phyloP scores from a whole-genome alignment of 441 rosid species.

The Capsella rubella region DNA sequence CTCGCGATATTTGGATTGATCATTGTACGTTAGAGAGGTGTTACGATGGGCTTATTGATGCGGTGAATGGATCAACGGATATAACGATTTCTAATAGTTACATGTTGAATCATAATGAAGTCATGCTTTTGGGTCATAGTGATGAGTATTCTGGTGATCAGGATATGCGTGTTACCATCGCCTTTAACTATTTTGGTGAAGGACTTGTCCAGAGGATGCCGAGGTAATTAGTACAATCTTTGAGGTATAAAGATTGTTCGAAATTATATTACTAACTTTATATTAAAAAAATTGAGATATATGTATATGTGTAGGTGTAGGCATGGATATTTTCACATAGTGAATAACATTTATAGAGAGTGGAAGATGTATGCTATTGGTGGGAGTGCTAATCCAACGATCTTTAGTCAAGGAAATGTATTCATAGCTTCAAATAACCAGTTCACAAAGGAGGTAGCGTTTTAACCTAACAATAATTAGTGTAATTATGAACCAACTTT shows the following conservation, averaged over 20 bases:
- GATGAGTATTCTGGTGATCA: slow-evolving; percentile 58
- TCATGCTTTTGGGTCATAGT: slow-evolving; percentile 70
- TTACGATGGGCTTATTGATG: slow-evolving; percentile 65
- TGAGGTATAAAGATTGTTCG: too few species aligned
- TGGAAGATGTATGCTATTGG: slow-evolving; percentile 70
- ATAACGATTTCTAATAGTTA: slow-evolving; percentile 67
- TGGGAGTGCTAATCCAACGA: slow-evolving; percentile 72
- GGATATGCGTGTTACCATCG: slow-evolving; percentile 64
- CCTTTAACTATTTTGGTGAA: slow-evolving; percentile 67
- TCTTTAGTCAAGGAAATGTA: slow-evolving; percentile 63
- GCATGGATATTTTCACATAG: slow-evolving; percentile 68
- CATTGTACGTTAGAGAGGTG: slow-evolving; percentile 63
- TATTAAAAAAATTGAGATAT: too few species aligned
- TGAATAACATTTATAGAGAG: slow-evolving; percentile 56
- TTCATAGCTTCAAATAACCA: slow-evolving; percentile 53
- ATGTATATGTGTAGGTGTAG: slow-evolving; percentile 49
- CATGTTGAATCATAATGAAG: slow-evolving; percentile 65
- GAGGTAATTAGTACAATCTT: slow-evolving; percentile 41
- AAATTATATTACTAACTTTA: too few species aligned
- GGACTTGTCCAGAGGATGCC: slow-evolving; percentile 73
- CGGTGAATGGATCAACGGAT: slow-evolving; percentile 57
- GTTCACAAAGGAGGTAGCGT: slow-evolving; percentile 54
- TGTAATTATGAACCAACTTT: too few species aligned
- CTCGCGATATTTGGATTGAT: slow-evolving; percentile 62
- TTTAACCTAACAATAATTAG: slow-evolving; percentile 13